phyloP scores from a whole-genome alignment of 2,329 filamentous ascomycete genomes.

The Hypoxylon sp. region DNA sequence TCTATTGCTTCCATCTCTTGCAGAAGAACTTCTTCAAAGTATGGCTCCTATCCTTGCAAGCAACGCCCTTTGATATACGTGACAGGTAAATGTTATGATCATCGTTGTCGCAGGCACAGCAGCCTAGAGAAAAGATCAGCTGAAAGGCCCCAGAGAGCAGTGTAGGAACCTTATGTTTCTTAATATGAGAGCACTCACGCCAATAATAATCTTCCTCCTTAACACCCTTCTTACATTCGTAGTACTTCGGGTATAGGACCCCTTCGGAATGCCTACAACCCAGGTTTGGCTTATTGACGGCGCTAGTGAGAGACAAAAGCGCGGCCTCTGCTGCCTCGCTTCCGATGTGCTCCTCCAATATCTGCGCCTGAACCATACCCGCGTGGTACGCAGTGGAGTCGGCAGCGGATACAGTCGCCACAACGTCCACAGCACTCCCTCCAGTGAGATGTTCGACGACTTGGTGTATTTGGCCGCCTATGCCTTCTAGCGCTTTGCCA shows the following conservation, averaged over 20 bases:
- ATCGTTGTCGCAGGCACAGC: constrained; percentile 10
- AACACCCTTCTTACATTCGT: background rate
- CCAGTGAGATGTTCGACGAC: constrained; percentile 5
- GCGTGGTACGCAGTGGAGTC: constrained; percentile 28
- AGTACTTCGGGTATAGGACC: background rate
- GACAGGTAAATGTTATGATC: constrained; percentile 14
- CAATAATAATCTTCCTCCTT: background rate
- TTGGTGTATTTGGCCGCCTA: constrained; percentile 15
- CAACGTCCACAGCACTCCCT: background rate
- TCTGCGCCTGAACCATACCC: constrained; percentile 32
- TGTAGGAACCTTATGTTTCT: too few species aligned
- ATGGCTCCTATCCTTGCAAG: constrained; percentile 9
- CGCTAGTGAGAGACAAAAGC: constrained; percentile 8
- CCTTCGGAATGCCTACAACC: background rate
- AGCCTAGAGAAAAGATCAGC: constrained; percentile 5
- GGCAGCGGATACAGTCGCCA: background rate
- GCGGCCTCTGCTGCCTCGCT: constrained; percentile 13
- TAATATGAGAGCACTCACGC: constrained; percentile 5
- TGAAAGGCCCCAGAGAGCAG: background rate
- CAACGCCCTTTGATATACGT: constrained; percentile 2
- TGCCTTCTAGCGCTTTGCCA: constrained; percentile 6
- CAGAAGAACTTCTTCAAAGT: constrained; percentile 7
- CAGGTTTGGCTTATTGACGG: constrained; percentile 1
- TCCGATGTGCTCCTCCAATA: constrained; percentile 24
- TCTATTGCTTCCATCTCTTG: background rate